Evolutionary conservation across 1,139 yeast species (phyloP).

Genomic region (Suhomyces bolitotheri): DNA sequence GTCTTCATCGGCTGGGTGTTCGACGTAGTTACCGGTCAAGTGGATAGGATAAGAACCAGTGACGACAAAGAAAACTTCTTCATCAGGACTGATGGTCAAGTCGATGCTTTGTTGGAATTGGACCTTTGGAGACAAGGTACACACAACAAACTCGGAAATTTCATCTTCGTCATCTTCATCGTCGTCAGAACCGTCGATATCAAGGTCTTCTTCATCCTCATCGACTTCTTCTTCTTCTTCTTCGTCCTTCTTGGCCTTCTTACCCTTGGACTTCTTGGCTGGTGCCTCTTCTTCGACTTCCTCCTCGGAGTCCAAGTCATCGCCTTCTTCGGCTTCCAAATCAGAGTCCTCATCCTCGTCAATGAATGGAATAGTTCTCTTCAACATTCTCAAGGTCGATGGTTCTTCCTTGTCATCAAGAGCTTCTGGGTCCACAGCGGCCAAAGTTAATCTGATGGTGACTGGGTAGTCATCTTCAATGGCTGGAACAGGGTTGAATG

Average conservation of each 20-base stretch:
- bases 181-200: slow-evolving; percentile 59
- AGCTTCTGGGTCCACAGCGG: slow-evolving; percentile 89
- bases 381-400: slow-evolving; percentile 84
- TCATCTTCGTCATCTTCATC: slow-evolving; percentile 51
- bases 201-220: slow-evolving; percentile 52
- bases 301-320: slow-evolving; percentile 53
- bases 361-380: slow-evolving; percentile 59
- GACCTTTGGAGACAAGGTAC: slow-evolving; percentile 84
- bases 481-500: slow-evolving; percentile 86
- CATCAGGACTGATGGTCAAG: slow-evolving; percentile 87
- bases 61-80: slow-evolving; percentile 90
- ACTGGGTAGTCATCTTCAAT: slow-evolving; percentile 83
- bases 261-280: slow-evolving; percentile 24
- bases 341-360: slow-evolving; percentile 50
- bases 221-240: slow-evolving; percentile 39
- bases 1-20: slow-evolving; percentile 84
- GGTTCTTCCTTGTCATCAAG: slow-evolving; percentile 82
- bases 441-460: slow-evolving; percentile 88
- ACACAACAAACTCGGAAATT: slow-evolving; percentile 75
- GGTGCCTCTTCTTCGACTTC: slow-evolving; percentile 48
- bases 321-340: slow-evolving; percentile 48
- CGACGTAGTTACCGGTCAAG: slow-evolving; percentile 91
- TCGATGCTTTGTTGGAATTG: slow-evolving; percentile 91
- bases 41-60: slow-evolving; percentile 95
- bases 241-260: slow-evolving; percentile 21